These are phyloP conservation scores for Scheffersomyces coipomensis DNA, from an alignment of 805 yeast species.

Conservation along the genomic window DNA sequence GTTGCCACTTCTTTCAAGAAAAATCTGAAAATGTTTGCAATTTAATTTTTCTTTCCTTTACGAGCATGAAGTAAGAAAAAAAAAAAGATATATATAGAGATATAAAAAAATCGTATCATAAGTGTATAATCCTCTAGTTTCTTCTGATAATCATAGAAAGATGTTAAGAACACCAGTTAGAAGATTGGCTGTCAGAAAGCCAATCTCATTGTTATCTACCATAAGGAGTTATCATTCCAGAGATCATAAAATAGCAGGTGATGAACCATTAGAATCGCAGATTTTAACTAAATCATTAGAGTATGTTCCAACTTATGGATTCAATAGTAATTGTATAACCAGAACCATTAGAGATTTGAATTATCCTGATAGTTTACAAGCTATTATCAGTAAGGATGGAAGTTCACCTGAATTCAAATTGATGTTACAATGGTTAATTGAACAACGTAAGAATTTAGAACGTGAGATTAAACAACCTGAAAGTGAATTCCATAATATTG, in stretches of 20 bases:
- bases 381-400: slow-evolving; percentile 38
- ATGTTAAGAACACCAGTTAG: not conserved
- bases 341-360: slow-evolving; percentile 48
- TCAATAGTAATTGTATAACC: slow-evolving; percentile 45
- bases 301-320: slow-evolving; percentile 53
- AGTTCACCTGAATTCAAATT: slow-evolving; percentile 54
- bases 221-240: slow-evolving; percentile 29
- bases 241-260: slow-evolving; percentile 31
- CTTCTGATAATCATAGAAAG: no score
- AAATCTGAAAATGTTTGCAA: no score
- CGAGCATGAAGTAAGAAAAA: not conserved
- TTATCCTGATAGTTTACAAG: slow-evolving; percentile 50
- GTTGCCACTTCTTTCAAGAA: no score
- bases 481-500: slow-evolving; percentile 25
- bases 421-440: slow-evolving; percentile 51
- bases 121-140: no score
- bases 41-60: no score
- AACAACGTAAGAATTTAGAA: slow-evolving; percentile 37
- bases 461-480: slow-evolving; percentile 25
- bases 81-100: not conserved
- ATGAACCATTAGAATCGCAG: slow-evolving; percentile 35
- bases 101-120: no score
- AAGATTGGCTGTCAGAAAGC: not conserved
- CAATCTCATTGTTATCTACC: not conserved
- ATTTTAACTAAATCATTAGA: slow-evolving; percentile 38